Evolutionary conservation across 306 rosid genomes (phyloP).

Genomic region (Albizia julibrissin): DNA sequence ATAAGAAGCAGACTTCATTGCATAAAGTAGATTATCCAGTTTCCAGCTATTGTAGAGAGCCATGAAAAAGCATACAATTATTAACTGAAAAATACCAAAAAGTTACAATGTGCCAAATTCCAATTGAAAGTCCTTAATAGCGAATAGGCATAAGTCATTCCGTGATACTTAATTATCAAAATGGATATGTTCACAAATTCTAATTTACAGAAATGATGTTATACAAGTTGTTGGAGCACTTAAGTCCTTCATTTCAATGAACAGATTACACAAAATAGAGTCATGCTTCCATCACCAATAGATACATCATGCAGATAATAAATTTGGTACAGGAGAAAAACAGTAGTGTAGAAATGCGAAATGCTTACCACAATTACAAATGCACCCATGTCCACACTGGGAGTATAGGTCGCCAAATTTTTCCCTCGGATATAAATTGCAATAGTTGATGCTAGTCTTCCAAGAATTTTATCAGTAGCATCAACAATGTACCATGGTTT

Average conservation of each 20-base stretch:
- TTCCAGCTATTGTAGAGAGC: background rate
- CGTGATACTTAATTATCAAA: background rate
- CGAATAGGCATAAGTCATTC: background rate
- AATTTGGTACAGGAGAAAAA: constrained; percentile 6
- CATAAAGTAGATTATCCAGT: background rate
- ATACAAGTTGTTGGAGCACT: background rate
- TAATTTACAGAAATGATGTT: background rate
- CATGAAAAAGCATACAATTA: background rate
- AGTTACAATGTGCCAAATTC: background rate
- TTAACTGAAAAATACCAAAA: background rate
- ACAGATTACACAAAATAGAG: background rate
- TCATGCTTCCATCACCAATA: constrained; percentile 8
- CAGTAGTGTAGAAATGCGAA: constrained; percentile 30
- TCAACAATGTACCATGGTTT: constrained; percentile 92
- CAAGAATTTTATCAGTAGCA: constrained; percentile 87
- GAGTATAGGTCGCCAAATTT: constrained; percentile 75
- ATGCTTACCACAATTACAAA: constrained; percentile 92
- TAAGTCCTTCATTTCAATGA: background rate
- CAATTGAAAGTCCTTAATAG: background rate
- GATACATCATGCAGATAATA: background rate
- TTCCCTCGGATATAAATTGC: constrained; percentile 87
- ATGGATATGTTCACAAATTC: background rate
- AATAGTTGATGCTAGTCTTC: constrained; percentile 91
- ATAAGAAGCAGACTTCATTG: background rate
- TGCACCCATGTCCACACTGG: constrained; percentile 98